A percentile compares a stretch with the other conserved stretches of the same genome.
Conservation (phyloP, 2,329 filamentous ascomycete species). For the Verticillium tricorpus region DNA sequence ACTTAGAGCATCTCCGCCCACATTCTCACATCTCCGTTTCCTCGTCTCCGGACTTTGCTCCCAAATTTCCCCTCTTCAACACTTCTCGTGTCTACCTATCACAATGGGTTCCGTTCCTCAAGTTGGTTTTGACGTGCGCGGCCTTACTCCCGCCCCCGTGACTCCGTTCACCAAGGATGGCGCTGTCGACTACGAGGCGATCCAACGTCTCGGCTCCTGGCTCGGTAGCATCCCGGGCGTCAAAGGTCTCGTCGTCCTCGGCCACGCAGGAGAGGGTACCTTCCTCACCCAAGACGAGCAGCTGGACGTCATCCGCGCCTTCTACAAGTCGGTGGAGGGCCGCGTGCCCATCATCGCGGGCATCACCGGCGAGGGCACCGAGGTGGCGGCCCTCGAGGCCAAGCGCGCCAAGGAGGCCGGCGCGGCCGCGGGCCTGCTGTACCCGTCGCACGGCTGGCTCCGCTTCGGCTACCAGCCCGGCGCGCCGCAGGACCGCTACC, state of each 20-base stretch:
- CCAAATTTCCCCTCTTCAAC: background rate
- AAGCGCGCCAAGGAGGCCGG: slow-evolving; percentile 46
- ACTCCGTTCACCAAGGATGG: slow-evolving; percentile 46
- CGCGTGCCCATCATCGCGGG: slow-evolving; percentile 47
- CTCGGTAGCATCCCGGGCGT: slow-evolving; percentile 46
- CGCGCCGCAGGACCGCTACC: slow-evolving; percentile 48
- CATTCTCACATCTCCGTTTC: background rate
- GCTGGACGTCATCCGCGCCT: slow-evolving; percentile 43
- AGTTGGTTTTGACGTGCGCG: slow-evolving; percentile 37
- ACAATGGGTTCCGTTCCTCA: slow-evolving; percentile 18
- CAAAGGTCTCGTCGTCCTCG: slow-evolving; percentile 48
- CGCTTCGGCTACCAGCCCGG: slow-evolving; percentile 50
- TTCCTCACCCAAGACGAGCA: slow-evolving; percentile 48
- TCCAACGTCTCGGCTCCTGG: slow-evolving; percentile 48
- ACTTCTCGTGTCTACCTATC: background rate
- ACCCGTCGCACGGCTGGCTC: slow-evolving; percentile 49
- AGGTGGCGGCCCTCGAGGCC: slow-evolving; percentile 46
- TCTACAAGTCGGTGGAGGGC: slow-evolving; percentile 45
- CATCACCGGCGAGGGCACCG: slow-evolving; percentile 48
- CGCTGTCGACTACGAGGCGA: slow-evolving; percentile 44
- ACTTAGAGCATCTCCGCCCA: background rate
- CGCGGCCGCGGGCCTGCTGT: slow-evolving; percentile 44
- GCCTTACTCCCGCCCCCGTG: slow-evolving; percentile 45
- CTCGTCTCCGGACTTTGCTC: background rate
- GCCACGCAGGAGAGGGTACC: slow-evolving; percentile 50